Percentiles rank a stretch among this genome's conserved stretches.
Evolutionary conservation across 306 rosid species (phyloP).

Genomic region (Acmispon strigosus): DNA sequence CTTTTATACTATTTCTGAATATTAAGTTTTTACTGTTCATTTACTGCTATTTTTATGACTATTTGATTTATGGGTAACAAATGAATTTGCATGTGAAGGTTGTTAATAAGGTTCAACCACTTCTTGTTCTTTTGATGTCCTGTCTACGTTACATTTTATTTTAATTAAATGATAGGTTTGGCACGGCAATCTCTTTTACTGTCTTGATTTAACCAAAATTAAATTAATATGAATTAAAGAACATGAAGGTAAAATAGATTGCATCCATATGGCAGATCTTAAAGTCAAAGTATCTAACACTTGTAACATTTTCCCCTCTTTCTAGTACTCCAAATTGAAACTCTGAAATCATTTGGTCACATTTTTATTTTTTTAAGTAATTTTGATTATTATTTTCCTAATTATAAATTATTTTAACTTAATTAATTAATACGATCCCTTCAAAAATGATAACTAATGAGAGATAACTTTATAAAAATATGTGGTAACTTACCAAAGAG

Average conservation of each 20-base stretch:
- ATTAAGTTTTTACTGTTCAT: neutral
- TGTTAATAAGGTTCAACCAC: constrained; percentile 15
- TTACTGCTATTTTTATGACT: neutral
- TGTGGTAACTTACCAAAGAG: too few species aligned
- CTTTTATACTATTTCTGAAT: neutral
- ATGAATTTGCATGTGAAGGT: constrained; percentile 4
- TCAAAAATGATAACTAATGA: too few species aligned
- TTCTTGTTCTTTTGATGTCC: neutral
- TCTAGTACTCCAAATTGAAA: neutral
- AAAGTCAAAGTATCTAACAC: neutral
- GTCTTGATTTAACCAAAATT: neutral
- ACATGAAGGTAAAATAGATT: too few species aligned
- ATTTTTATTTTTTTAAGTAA: too few species aligned
- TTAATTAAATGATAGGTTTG: too few species aligned
- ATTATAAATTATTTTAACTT: too few species aligned
- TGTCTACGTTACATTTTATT: neutral
- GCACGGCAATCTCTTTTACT: neutral
- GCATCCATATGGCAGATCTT: neutral
- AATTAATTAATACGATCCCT: too few species aligned
- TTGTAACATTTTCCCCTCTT: neutral
- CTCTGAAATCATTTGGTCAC: too few species aligned
- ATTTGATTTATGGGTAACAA: neutral
- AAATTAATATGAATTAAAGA: neutral
- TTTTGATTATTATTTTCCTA: too few species aligned
- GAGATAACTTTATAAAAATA: too few species aligned